These are phyloP conservation scores for Rhizopogon vulgaris DNA, from an alignment of 768 basidiomycete genomes.

Conservation along the genomic window DNA sequence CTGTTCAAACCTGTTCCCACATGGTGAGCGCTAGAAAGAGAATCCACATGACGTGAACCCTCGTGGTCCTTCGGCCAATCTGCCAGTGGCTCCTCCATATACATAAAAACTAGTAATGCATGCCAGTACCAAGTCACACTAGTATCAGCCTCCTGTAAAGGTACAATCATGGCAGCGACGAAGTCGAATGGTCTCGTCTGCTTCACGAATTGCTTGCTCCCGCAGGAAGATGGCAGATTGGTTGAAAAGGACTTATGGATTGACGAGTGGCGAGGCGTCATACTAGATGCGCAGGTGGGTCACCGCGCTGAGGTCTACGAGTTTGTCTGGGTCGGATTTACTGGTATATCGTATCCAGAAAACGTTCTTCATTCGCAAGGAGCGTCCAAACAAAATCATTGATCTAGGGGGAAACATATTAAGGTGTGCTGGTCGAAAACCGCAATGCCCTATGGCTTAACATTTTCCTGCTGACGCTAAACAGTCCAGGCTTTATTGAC, in stretches of 20 bases:
- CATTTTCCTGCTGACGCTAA: background rate
- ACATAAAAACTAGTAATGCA: background rate
- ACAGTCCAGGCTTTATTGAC: constrained; percentile 80
- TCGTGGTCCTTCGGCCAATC: background rate
- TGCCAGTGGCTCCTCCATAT: background rate
- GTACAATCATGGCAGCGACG: constrained; percentile 12
- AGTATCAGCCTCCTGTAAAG: background rate
- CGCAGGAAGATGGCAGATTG: constrained; percentile 73
- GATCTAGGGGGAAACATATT: constrained; percentile 76
- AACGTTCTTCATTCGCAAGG: constrained; percentile 58
- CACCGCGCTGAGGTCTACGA: background rate
- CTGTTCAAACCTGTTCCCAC: background rate
- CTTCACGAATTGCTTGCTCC: constrained; percentile 83
- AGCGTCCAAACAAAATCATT: constrained; percentile 57
- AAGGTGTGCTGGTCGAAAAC: constrained; percentile 34
- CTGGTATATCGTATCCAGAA: constrained; percentile 31
- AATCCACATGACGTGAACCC: constrained; percentile 1
- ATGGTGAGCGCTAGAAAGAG: background rate
- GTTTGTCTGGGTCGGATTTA: constrained; percentile 1
- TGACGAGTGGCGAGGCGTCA: constrained; percentile 64
- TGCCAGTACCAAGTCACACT: background rate
- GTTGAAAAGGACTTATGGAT: constrained; percentile 77
- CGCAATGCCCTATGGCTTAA: too few relatives aligned
- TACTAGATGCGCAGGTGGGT: constrained; percentile 69
- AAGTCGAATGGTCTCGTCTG: constrained; percentile 63